phyloP scores from a whole-genome alignment of 495 filamentous ascomycete species.

The Hyaloscypha bicolor region DNA sequence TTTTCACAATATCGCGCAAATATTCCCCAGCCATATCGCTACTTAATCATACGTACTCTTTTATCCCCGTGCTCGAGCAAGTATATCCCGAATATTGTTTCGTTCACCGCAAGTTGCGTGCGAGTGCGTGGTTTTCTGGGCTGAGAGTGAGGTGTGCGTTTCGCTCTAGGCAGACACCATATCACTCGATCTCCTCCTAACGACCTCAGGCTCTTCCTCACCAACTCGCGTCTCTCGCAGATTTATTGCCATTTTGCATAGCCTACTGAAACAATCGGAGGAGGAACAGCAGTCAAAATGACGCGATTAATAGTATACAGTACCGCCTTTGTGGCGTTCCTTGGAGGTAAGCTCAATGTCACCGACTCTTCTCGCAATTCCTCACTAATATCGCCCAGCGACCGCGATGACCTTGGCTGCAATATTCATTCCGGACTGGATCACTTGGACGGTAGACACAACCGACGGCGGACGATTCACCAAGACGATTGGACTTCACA shows the following conservation, averaged over 20 bases:
- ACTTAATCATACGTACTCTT: background rate
- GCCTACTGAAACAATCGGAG: background rate
- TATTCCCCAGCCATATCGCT: constrained; percentile 1
- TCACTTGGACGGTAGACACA: constrained; percentile 67
- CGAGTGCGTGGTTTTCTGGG: background rate
- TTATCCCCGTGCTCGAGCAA: constrained; percentile 10
- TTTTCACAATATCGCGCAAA: constrained; percentile 11
- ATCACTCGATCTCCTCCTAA: background rate
- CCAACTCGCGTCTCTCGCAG: background rate
- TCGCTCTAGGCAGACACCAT: constrained; percentile 18
- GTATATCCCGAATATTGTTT: background rate
- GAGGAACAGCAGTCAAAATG: constrained; percentile 29
- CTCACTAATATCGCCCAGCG: constrained; percentile 49
- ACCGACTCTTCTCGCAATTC: background rate
- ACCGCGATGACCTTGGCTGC: constrained; percentile 75
- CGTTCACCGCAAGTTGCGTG: constrained; percentile 4
- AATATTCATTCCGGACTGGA: constrained; percentile 78
- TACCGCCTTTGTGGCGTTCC: constrained; percentile 51
- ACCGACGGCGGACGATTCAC: constrained; percentile 52
- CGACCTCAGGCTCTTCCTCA: constrained; percentile 4
- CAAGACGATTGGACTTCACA: constrained; percentile 78
- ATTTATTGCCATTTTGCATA: background rate
- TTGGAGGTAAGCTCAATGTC: constrained; percentile 45
- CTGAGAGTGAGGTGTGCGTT: background rate
- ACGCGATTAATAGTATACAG: constrained; percentile 50